Evolutionary conservation across 257 asterid species (phyloP), one percentile per base, ranked within the genome.

Genomic region (Scutellaria galericulata): DNA sequence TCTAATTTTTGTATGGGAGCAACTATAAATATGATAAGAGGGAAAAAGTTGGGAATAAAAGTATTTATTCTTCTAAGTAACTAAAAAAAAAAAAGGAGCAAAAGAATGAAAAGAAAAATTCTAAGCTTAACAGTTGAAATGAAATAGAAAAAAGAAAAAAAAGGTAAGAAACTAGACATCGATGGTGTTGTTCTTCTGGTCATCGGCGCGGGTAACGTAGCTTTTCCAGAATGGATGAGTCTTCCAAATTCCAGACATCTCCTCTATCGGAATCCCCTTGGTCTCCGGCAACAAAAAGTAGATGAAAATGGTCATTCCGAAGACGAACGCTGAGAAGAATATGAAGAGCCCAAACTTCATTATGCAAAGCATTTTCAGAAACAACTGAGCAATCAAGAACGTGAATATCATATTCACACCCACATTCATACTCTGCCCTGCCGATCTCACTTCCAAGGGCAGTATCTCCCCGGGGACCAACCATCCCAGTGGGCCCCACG

Each of bases 401-500:
- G 87, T 83, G 52, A 71, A 79, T 1, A 66, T 12, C 84, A 83
- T 79, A 61, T 82, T 82, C 13, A 72, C 48, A 0, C 55, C 31
- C 2, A 77, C 80, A 5, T 71, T 81, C 37, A 78, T 5, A 12
- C 85, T 81, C 79, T 81, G 86, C 5, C 78, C 85, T 0, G 83
- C 83, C 0, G 79, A 78, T 10, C 83, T 61, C 1, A 78, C 50
- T n/a, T 83, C 87, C 2, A 80, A 14, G 1, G 83, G 81, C 39
- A 75, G 46, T 0, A 80, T 79, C 15, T 83, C 87, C 6, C 83
- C 75, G 0, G 83, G 79, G 0, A 83, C 73, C n/a, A 83, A 20
- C 83, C 84, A 83, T 48, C 82, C 80, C 0, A 79, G 44, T 0
- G 84, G 86, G 3, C 83, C 81, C 83, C 85, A 82, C 0, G 79